Evolutionary conservation across 2,329 filamentous ascomycete genomes (phyloP).

Genomic region (Ophiostoma sp.): DNA sequence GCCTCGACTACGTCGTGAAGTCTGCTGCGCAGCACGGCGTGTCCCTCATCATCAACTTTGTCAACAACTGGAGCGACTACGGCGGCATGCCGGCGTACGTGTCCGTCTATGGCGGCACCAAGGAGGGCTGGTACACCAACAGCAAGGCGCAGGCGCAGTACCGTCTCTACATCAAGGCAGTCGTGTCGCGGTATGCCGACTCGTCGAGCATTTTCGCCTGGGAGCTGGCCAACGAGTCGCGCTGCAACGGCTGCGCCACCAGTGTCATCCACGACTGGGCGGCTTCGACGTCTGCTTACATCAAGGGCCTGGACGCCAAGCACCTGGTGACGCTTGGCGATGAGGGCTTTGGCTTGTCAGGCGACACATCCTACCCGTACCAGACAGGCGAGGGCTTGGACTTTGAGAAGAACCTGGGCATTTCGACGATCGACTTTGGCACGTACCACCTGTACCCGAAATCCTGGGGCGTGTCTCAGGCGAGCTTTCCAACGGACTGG

Average conservation of each 20-base stretch:
- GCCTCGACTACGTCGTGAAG: conserved; percentile 47
- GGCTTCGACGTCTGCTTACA: conserved; percentile 49
- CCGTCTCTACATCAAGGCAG: conserved; percentile 27
- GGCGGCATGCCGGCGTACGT: conserved; percentile 56
- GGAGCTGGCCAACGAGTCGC: conserved; percentile 52
- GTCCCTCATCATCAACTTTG: conserved; percentile 60
- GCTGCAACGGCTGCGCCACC: conserved; percentile 55
- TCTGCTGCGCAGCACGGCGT: conserved; percentile 54
- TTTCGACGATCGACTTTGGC: conserved; percentile 49
- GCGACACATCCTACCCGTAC: conserved; percentile 3
- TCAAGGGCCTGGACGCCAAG: conserved; percentile 54
- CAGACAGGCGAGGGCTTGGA: conserved; percentile 29
- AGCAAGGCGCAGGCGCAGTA: conserved; percentile 47
- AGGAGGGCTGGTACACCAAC: conserved; percentile 51
- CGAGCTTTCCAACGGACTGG: conserved; percentile 37
- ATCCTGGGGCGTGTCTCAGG: conserved; percentile 31
- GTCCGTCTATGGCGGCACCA: conserved; percentile 47
- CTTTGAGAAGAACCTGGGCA: conserved; percentile 46
- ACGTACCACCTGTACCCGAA: conserved; percentile 38
- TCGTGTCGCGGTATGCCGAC: conserved; percentile 40
- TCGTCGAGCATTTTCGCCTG: conserved; percentile 47
- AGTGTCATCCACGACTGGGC: conserved; percentile 57
- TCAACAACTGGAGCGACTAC: conserved; percentile 66
- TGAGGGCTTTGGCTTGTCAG: conserved; percentile 37
- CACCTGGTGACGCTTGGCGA: conserved; percentile 61